Base-by-base conservation (phyloP, 805 yeast genomes). In the Metschnikowia sp. region DNA sequence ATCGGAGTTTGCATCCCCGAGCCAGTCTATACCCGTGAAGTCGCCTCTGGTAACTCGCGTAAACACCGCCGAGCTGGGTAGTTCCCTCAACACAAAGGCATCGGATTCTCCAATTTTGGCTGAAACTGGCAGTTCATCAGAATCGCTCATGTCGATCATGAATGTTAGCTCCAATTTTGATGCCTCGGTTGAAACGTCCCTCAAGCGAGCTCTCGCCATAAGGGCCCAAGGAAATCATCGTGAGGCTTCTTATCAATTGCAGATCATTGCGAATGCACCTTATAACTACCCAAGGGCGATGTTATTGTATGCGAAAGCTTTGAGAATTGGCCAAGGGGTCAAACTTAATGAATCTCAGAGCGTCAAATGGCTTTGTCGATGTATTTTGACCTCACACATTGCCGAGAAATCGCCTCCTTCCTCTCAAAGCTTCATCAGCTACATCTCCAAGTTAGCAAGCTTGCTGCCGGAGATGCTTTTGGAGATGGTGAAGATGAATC, bases 311-410 rank as follows among this genome's bases (percentile, higher is more conserved):
- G 88, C 88, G 0, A 62, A 84, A 53, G 84, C 90, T 0, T 64
- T 87, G 22, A 68, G 85, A 42, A 69, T 76, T 47, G 94, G 92
- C 0, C 83, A 81, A 61, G 94, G 94, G 0, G 80, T 83, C 10
- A 70, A 78, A 15, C 74, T 72, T 45, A 83, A 83, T 57, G 76
- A 77, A 36, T 56, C 64, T 15, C 77, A 74, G 42, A 78, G 89
- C 3, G 69, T 83, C 39, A 63, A 70, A 45, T 85, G 88, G 86
- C 68, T 87, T 4, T 74, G 78, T 51, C 73, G 71, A 49, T 85
- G 75, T 45, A 57, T 71, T 11, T 50, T 72, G 36, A 55, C 58
- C 10, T 43, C 53, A 6, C 42, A 44, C 32, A 45, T 54, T 32
- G 42, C 51, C 13, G 57, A 56, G 41, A 44, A 32, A 32, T 41